Percentiles rank a stretch among this genome's conserved stretches.
Evolutionary conservation across 2,329 filamentous ascomycete genomes (phyloP).

Genomic region (Coleophoma eucalyptorum): DNA sequence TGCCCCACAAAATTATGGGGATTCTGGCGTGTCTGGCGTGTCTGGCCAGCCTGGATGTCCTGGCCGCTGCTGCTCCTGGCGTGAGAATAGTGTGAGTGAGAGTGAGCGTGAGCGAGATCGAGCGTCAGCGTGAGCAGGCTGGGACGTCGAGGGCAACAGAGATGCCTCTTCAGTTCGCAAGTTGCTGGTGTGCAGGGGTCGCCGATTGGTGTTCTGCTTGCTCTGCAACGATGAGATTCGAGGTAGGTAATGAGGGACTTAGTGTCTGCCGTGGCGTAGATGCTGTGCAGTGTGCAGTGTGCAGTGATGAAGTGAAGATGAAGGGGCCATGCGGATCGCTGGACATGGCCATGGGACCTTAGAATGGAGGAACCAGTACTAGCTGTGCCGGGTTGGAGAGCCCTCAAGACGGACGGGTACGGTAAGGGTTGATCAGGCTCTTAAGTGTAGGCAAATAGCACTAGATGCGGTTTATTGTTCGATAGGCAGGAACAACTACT

Average conservation of each 20-base stretch:
- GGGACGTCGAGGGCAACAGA: background rate
- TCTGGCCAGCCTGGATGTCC: conserved; percentile 10
- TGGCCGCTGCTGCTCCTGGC: conserved; percentile 4
- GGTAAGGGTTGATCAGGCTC: background rate
- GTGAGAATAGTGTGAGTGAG: background rate
- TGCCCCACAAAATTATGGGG: conserved; percentile 7
- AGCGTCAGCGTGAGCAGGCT: background rate
- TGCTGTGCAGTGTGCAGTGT: too few relatives aligned
- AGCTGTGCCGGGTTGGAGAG: background rate
- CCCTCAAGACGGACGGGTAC: background rate
- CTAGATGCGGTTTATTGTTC: too few relatives aligned
- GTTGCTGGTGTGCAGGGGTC: background rate
- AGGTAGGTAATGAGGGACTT: background rate
- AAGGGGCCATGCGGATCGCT: background rate
- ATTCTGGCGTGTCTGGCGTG: background rate
- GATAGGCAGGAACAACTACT: background rate
- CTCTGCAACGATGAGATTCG: background rate
- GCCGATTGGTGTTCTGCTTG: background rate
- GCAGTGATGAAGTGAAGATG: too few relatives aligned
- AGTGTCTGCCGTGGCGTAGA: background rate
- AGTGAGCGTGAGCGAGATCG: background rate
- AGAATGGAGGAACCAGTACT: background rate
- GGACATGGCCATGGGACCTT: background rate
- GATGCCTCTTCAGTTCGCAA: background rate
- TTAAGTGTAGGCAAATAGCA: background rate